phyloP scores from a whole-genome alignment of 345 rosid species.

The Citrus trifoliata region DNA sequence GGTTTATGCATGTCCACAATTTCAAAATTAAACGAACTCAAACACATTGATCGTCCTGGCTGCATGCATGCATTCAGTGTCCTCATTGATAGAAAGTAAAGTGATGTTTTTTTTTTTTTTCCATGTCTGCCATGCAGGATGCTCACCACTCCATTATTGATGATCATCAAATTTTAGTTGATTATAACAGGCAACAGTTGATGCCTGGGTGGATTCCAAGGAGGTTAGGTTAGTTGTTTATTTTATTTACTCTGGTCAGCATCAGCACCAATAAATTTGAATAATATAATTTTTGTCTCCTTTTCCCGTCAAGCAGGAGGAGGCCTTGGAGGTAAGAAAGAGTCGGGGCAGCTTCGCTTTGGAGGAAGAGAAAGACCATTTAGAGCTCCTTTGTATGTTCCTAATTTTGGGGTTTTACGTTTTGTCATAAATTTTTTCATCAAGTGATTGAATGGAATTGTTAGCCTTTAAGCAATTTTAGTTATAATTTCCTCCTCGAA shows the following conservation, averaged over 20 bases:
- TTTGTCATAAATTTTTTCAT: neutral
- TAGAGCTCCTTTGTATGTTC: slow-evolving; percentile 84
- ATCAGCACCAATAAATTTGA: neutral
- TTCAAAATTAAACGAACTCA: neutral
- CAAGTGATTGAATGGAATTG: neutral
- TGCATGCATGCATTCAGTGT: neutral
- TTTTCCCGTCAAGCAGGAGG: slow-evolving; percentile 51
- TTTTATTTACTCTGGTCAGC: neutral
- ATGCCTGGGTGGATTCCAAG: slow-evolving; percentile 99
- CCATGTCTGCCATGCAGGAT: slow-evolving; percentile 40
- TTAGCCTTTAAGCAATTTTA: neutral
- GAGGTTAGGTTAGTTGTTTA: slow-evolving; percentile 67
- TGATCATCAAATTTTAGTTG: slow-evolving; percentile 76
- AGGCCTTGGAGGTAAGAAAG: slow-evolving; percentile 95
- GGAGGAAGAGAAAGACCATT: slow-evolving; percentile 98
- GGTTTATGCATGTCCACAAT: neutral
- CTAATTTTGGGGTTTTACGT: neutral
- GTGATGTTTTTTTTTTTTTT: neutral
- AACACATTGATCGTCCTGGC: neutral
- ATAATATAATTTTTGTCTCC: neutral
- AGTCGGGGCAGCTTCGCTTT: slow-evolving; percentile 93
- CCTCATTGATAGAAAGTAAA: neutral
- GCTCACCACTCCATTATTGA: slow-evolving; percentile 79
- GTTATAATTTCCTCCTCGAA: neutral
- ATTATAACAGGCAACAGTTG: slow-evolving; percentile 77